Conservation (phyloP, 2,329 filamentous ascomycete species). For the Phyllachora maydis region DNA sequence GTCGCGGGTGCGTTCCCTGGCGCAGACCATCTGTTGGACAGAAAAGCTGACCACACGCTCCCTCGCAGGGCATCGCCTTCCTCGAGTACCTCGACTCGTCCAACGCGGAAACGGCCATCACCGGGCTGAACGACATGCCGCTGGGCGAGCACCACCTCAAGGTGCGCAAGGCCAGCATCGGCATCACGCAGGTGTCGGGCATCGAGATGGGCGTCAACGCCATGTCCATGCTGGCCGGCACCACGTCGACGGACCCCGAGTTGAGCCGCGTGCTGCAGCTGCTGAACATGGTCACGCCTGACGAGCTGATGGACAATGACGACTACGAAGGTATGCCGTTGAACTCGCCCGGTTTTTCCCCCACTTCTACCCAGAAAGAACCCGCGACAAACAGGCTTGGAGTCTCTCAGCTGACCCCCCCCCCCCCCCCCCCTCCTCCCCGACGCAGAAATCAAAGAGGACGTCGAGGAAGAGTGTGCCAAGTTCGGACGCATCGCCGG, state of each 20-base stretch:
- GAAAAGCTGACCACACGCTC: no score
- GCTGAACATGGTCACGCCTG: slow-evolving; percentile 94
- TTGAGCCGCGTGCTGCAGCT: slow-evolving; percentile 73
- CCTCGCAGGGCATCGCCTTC: slow-evolving; percentile 91
- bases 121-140: slow-evolving; percentile 83
- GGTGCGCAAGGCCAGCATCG: slow-evolving; percentile 77
- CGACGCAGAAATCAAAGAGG: slow-evolving; percentile 73
- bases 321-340: slow-evolving; percentile 96
- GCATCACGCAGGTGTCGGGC: slow-evolving; percentile 77
- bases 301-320: slow-evolving; percentile 82
- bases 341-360: no score
- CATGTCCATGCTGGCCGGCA: slow-evolving; percentile 93
- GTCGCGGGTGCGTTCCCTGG: slow-evolving; percentile 45
- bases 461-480: slow-evolving; percentile 77
- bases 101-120: slow-evolving; percentile 67
- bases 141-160: slow-evolving; percentile 72
- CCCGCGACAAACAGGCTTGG: background rate
- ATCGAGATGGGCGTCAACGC: slow-evolving; percentile 93
- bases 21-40: background rate
- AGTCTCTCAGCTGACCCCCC: slow-evolving; percentile 1
- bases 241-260: slow-evolving; percentile 59
- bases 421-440: background rate
- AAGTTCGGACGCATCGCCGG: slow-evolving; percentile 76
- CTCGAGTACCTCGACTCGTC: slow-evolving; percentile 74
- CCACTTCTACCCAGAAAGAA: no score